Evolutionary conservation across 1,284 basidiomycete genomes (phyloP).

Genomic region (Cronartium quercuum): DNA sequence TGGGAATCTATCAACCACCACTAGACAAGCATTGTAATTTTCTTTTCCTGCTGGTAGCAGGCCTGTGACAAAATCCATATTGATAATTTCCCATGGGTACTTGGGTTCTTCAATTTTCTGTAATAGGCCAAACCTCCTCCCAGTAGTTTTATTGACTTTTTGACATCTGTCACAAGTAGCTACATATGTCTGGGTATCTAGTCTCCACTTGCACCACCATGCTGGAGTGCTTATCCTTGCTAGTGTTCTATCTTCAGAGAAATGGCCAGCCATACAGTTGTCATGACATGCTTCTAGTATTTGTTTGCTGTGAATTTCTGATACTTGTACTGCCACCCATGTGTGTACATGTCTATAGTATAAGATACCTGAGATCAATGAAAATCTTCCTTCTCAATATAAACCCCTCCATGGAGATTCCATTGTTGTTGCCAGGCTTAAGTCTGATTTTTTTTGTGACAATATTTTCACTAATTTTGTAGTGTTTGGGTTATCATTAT

Average conservation of each 20-base stretch:
- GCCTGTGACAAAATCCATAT: too few species aligned
- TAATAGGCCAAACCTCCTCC: background rate
- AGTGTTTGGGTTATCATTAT: background rate
- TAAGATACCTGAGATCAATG: background rate
- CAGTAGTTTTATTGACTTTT: background rate
- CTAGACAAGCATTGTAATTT: background rate
- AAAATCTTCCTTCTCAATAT: background rate
- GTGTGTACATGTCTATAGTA: background rate
- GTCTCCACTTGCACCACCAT: background rate
- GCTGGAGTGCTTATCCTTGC: background rate
- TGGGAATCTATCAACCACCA: background rate
- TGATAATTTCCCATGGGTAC: too few species aligned
- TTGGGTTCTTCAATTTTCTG: background rate
- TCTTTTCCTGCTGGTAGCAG: background rate
- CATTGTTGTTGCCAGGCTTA: background rate
- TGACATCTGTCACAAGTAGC: background rate
- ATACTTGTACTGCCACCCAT: background rate
- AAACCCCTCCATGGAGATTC: background rate
- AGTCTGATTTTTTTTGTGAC: background rate
- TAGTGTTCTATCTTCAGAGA: background rate
- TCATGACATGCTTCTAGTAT: background rate
- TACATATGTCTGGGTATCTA: background rate
- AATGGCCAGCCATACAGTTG: too few species aligned
- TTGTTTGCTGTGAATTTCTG: background rate
- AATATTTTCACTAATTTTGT: background rate